These are phyloP conservation scores for Epichloe scottii DNA, from an alignment of 2,329 filamentous ascomycete genomes.

Conservation along the genomic window DNA sequence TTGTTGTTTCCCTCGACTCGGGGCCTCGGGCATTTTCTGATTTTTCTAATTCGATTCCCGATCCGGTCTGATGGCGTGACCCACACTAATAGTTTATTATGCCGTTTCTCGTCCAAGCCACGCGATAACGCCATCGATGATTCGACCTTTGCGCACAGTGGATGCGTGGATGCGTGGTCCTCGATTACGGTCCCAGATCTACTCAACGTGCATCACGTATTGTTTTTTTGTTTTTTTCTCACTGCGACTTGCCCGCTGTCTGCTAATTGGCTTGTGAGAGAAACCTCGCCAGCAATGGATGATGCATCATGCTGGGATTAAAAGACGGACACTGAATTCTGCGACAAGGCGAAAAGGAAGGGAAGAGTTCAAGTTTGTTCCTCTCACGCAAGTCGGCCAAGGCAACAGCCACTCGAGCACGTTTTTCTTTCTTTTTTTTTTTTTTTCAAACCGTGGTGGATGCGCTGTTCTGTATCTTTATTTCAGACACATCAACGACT, in stretches of 20 bases:
- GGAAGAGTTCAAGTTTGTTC: neutral
- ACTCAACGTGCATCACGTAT: neutral
- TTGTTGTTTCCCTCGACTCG: no score
- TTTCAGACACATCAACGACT: neutral
- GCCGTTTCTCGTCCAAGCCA: no score
- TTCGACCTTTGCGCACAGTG: neutral
- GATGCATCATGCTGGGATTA: neutral
- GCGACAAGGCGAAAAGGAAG: no score
- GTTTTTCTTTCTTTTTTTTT: neutral
- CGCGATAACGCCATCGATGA: neutral
- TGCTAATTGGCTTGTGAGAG: neutral
- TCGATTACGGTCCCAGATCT: constrained; percentile 3
- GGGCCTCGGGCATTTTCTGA: no score
- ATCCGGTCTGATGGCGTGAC: no score
- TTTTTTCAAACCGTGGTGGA: neutral
- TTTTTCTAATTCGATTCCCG: neutral
- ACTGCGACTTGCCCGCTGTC: neutral
- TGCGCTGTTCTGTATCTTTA: neutral
- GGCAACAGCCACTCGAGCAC: neutral
- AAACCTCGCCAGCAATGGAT: neutral
- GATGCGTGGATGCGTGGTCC: neutral
- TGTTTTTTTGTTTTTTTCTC: neutral
- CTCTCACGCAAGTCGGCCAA: neutral
- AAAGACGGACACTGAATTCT: neutral
- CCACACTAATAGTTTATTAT: neutral